Evolutionary conservation across 192 early-diverging fungal species (phyloP).

Genomic region (Coemansia guatemalensis): DNA sequence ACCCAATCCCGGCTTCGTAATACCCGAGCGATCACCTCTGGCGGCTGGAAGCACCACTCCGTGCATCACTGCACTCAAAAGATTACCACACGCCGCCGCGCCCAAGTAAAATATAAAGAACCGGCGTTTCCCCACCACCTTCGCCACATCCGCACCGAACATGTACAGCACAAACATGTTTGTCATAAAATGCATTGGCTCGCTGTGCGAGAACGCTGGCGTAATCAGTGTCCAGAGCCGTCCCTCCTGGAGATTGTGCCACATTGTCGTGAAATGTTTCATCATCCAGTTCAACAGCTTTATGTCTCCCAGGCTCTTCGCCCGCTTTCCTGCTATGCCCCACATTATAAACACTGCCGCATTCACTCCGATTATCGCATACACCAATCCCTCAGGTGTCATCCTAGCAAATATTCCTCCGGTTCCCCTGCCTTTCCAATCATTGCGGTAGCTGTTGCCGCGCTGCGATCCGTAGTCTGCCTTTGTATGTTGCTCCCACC

Average conservation of each 20-base stretch:
- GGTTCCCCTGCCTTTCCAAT: neutral
- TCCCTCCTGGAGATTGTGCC: slow-evolving; percentile 27
- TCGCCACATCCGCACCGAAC: slow-evolving; percentile 41
- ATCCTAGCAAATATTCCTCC: slow-evolving; percentile 1
- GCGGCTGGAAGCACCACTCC: slow-evolving; percentile 16
- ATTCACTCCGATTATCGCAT: slow-evolving; percentile 41
- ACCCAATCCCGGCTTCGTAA: slow-evolving; percentile 33
- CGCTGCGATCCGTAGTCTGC: slow-evolving; percentile 41
- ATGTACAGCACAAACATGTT: slow-evolving; percentile 54
- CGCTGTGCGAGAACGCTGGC: slow-evolving; percentile 52
- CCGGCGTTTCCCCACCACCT: slow-evolving; percentile 22
- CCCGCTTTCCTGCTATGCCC: slow-evolving; percentile 15
- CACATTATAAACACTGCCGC: slow-evolving; percentile 44
- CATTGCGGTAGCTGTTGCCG: slow-evolving; percentile 37
- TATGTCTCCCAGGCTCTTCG: slow-evolving; percentile 20
- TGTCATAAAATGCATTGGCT: slow-evolving; percentile 38
- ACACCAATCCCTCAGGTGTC: slow-evolving; percentile 29
- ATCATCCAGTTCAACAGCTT: slow-evolving; percentile 28
- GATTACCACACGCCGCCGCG: slow-evolving; percentile 28
- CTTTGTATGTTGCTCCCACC: slow-evolving; percentile 50
- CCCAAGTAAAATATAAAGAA: slow-evolving; percentile 47
- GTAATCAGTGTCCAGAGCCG: slow-evolving; percentile 54
- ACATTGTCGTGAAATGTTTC: slow-evolving; percentile 35
- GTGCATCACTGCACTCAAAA: slow-evolving; percentile 32
- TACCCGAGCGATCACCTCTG: slow-evolving; percentile 7